Percentiles rank a stretch among this genome's conserved stretches.
Evolutionary conservation across 306 rosid genomes (phyloP).

Genomic region (Trifolium dubium): DNA sequence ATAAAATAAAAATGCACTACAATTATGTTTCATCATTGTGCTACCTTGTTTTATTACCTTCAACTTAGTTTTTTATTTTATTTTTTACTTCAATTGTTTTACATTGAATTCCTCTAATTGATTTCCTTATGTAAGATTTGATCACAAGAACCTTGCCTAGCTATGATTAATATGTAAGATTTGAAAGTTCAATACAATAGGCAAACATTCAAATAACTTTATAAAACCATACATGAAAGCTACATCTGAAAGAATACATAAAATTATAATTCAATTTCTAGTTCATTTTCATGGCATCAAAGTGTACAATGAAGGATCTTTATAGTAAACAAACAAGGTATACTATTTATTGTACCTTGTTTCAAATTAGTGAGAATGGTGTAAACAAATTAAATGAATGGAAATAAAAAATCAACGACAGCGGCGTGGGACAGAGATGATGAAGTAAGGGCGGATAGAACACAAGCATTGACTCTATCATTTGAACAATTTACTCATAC

Average conservation of each 20-base stretch:
- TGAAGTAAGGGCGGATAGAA: conserved; percentile 36
- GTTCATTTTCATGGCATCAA: conserved; percentile 49
- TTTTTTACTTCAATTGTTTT: too few relatives aligned
- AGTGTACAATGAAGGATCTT: conserved; percentile 51
- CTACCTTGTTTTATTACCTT: neutral
- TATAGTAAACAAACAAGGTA: conserved; percentile 61
- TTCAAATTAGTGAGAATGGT: conserved; percentile 54
- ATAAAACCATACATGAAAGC: conserved; percentile 35
- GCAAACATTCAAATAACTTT: conserved; percentile 32
- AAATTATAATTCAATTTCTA: conserved; percentile 46
- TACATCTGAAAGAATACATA: conserved; percentile 51
- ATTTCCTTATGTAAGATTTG: too few relatives aligned
- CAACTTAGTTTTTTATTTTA: too few relatives aligned
- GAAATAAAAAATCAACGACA: conserved; percentile 62
- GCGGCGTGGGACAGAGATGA: conserved; percentile 48
- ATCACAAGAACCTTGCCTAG: too few relatives aligned
- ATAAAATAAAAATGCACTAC: neutral
- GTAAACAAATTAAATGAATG: conserved; percentile 72
- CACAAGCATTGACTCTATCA: conserved; percentile 44
- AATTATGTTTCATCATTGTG: neutral
- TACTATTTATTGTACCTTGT: conserved; percentile 47
- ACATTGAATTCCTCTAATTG: too few relatives aligned
- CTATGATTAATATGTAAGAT: too few relatives aligned
- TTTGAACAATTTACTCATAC: conserved; percentile 36
- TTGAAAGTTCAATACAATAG: neutral